Evolutionary conservation across 257 asterid species (phyloP).

Genomic region (Mitragyna speciosa): DNA sequence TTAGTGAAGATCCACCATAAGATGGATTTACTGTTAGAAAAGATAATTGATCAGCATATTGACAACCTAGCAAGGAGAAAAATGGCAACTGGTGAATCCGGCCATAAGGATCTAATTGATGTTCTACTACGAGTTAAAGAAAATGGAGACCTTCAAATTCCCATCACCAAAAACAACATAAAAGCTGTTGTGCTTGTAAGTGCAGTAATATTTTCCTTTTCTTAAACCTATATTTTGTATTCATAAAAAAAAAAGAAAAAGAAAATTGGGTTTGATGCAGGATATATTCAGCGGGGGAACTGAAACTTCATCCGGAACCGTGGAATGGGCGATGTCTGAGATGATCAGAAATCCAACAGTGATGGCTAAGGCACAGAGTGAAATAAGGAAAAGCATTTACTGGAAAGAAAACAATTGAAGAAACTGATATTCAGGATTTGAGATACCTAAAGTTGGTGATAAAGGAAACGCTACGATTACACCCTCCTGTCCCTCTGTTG

Average conservation of each 20-base stretch:
- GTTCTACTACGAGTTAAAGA: constrained; percentile 7
- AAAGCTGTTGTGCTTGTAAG: constrained; percentile 5
- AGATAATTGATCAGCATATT: constrained; percentile 11
- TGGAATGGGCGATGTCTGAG: constrained; percentile 33
- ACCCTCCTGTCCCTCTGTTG: too few relatives aligned
- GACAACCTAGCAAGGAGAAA: background rate
- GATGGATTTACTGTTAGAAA: constrained; percentile 5
- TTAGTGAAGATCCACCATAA: constrained; percentile 7
- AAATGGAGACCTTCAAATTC: background rate
- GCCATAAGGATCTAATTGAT: constrained; percentile 21
- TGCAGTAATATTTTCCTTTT: too few relatives aligned
- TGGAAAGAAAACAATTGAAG: too few relatives aligned
- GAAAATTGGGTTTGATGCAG: constrained; percentile 3
- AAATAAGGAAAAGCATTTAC: too few relatives aligned
- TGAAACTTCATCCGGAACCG: constrained; percentile 20
- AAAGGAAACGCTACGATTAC: too few relatives aligned
- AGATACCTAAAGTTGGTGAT: too few relatives aligned
- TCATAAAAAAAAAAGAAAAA: too few relatives aligned
- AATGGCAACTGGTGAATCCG: background rate
- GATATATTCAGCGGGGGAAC: constrained; percentile 28
- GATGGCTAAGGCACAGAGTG: too few relatives aligned
- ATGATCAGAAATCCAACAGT: too few relatives aligned
- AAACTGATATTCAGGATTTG: too few relatives aligned
- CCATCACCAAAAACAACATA: background rate
- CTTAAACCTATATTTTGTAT: too few relatives aligned